Conservation (phyloP, 176 grass and related monocot species). For the Alloteropsis semialata region DNA sequence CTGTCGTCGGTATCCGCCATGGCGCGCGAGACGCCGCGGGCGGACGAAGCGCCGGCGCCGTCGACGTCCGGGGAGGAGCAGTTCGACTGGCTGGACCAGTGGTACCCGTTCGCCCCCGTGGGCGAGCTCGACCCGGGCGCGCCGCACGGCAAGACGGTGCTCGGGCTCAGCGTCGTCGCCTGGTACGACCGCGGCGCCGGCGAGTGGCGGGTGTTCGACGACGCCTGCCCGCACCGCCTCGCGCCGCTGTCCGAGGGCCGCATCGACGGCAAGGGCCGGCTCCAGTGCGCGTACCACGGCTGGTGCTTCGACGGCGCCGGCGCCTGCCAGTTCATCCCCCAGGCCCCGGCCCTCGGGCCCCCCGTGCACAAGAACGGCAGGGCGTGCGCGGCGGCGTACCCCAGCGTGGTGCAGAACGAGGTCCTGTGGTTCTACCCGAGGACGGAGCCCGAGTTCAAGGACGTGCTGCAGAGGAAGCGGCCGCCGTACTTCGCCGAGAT, state of each 20-base stretch:
- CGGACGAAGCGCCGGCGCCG: not conserved
- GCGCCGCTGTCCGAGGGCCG: constrained; percentile 87
- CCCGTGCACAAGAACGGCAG: constrained; percentile 22
- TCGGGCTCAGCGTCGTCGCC: constrained; percentile 63
- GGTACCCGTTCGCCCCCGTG: constrained; percentile 77
- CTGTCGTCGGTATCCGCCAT: constrained; percentile 7
- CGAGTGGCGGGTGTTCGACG: constrained; percentile 83
- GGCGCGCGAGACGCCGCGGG: not conserved
- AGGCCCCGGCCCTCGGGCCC: constrained; percentile 63
- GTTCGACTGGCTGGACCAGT: constrained; percentile 84
- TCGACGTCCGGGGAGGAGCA: not conserved
- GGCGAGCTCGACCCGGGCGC: constrained; percentile 77
- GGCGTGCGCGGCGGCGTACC: constrained; percentile 78
- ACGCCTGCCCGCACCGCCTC: constrained; percentile 74
- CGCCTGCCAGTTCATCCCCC: constrained; percentile 69
- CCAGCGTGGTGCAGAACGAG: constrained; percentile 71
- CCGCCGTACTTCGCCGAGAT: constrained; percentile 64
- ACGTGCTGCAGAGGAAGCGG: constrained; percentile 49
- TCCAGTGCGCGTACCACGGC: constrained; percentile 90
- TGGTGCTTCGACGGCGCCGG: constrained; percentile 95
- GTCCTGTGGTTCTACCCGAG: constrained; percentile 92
- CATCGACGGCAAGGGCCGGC: constrained; percentile 63
- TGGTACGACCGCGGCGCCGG: constrained; percentile 62
- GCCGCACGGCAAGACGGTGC: constrained; percentile 70
- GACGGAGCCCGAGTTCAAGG: constrained; percentile 43